These are phyloP conservation scores for Phytophthora sansomeana DNA, from an alignment of 352 stramenopile genomes.

Conservation along the genomic window DNA sequence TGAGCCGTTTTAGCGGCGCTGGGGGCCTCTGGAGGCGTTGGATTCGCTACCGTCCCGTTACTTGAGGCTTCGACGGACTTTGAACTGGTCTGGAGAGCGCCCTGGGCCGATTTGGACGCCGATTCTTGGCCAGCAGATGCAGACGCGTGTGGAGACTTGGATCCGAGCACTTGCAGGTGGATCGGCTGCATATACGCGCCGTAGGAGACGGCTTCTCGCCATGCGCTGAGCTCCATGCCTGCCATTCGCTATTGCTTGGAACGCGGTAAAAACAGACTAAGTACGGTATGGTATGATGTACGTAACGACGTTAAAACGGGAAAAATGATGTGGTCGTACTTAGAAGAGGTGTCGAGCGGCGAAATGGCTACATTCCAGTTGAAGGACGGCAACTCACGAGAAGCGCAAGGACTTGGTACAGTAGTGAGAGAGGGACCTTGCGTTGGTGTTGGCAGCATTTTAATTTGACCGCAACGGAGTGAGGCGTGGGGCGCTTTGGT, in stretches of 20 bases:
- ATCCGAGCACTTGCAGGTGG: constrained; percentile 40
- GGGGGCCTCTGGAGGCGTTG: constrained; percentile 17
- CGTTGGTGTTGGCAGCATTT: too few relatives aligned
- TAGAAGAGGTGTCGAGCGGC: too few relatives aligned
- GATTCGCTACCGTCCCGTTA: constrained; percentile 1
- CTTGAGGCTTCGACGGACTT: constrained; percentile 1
- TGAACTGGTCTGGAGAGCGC: constrained; percentile 6
- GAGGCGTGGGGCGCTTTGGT: too few relatives aligned
- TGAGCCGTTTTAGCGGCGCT: constrained; percentile 2
- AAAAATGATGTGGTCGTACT: too few relatives aligned
- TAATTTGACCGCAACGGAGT: too few relatives aligned
- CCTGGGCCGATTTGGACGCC: constrained; percentile 16
- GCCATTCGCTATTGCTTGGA: constrained; percentile 13
- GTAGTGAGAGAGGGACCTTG: too few relatives aligned
- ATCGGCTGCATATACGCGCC: constrained; percentile 59
- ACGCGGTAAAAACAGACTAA: not conserved
- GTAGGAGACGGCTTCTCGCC: constrained; percentile 46
- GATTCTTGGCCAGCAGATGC: constrained; percentile 8
- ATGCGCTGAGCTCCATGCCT: constrained; percentile 41
- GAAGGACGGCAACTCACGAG: too few relatives aligned
- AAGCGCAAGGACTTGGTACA: too few relatives aligned
- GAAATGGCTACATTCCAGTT: too few relatives aligned
- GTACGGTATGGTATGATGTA: not conserved
- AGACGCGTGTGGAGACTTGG: not conserved
- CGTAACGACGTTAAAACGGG: not conserved